Conservation (phyloP, 768 basidiomycete genomes). For the Boletus edulis region DNA sequence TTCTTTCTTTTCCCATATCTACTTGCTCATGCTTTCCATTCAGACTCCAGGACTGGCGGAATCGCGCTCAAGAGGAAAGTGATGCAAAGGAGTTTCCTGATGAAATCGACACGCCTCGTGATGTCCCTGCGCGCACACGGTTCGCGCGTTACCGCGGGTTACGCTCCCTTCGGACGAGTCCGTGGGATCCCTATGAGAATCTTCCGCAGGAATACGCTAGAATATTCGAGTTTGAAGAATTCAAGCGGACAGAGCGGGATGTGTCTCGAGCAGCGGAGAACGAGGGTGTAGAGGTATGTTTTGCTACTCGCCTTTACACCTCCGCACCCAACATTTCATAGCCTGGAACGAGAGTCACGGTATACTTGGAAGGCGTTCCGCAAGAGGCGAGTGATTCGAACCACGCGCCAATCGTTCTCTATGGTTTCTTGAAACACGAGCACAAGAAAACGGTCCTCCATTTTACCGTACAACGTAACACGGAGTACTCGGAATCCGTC, state of each 20-base stretch:
- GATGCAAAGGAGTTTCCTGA: conserved; percentile 91
- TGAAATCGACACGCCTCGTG: conserved; percentile 91
- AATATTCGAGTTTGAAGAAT: conserved; percentile 97
- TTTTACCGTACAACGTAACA: conserved; percentile 92
- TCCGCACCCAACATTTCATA: conserved; percentile 27
- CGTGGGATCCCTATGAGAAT: conserved; percentile 98
- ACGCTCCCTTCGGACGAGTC: conserved; percentile 89
- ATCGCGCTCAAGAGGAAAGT: conserved; percentile 69
- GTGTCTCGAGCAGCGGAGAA: conserved; percentile 65
- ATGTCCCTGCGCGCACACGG: conserved; percentile 72
- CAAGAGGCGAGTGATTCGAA: conserved; percentile 43
- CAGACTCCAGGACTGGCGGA: conserved; percentile 70
- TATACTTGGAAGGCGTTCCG: conserved; percentile 77
- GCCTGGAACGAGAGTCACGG: conserved; percentile 79
- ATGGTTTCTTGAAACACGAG: conserved; percentile 89
- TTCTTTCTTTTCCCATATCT: neutral
- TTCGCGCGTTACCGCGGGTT: conserved; percentile 93
- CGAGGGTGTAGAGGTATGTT: conserved; percentile 68
- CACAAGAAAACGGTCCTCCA: conserved; percentile 93
- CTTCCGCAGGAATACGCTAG: conserved; percentile 90
- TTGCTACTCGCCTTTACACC: neutral
- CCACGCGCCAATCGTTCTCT: conserved; percentile 57
- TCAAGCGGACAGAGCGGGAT: conserved; percentile 76
- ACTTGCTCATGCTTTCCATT: conserved; percentile 1
- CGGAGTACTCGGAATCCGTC: conserved; percentile 86